Evolutionary conservation across 495 filamentous ascomycete species (phyloP).

Genomic region (Glutinoglossum americanum): DNA sequence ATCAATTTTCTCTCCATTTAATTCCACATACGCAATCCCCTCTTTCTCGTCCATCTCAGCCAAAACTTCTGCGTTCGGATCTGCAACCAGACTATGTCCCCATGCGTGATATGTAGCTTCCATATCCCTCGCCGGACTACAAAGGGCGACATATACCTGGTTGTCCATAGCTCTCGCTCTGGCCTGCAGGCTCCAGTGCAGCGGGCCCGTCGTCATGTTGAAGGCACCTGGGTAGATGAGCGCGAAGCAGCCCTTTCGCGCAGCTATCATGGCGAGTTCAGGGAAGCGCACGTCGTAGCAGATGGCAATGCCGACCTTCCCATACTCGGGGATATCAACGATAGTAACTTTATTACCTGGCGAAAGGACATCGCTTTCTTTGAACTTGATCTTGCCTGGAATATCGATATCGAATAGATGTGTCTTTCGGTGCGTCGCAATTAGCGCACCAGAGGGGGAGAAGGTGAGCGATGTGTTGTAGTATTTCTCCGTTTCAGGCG

Average conservation of each 20-base stretch:
- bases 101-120: constrained; percentile 65
- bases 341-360: constrained; percentile 66
- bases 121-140: constrained; percentile 72
- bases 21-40: constrained; percentile 52
- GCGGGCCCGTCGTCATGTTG: constrained; percentile 73
- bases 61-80: constrained; percentile 73
- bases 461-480: constrained; percentile 88
- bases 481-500: constrained; percentile 41
- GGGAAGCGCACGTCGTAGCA: constrained; percentile 98
- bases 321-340: constrained; percentile 68
- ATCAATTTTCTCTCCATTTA: constrained; percentile 49
- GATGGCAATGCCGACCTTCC: constrained; percentile 66
- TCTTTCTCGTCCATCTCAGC: constrained; percentile 52
- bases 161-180: constrained; percentile 81
- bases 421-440: constrained; percentile 77
- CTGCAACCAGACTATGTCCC: constrained; percentile 73
- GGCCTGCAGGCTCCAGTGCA: constrained; percentile 78
- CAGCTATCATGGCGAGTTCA: constrained; percentile 78
- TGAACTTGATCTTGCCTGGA: constrained; percentile 79
- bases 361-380: constrained; percentile 69
- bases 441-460: constrained; percentile 47
- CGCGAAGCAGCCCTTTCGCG: constrained; percentile 59
- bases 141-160: constrained; percentile 82
- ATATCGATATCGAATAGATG: constrained; percentile 99
- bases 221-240: constrained; percentile 90